Evolutionary conservation across 2,329 filamentous ascomycete species (phyloP).

Genomic region (Diaporthe longicolla): DNA sequence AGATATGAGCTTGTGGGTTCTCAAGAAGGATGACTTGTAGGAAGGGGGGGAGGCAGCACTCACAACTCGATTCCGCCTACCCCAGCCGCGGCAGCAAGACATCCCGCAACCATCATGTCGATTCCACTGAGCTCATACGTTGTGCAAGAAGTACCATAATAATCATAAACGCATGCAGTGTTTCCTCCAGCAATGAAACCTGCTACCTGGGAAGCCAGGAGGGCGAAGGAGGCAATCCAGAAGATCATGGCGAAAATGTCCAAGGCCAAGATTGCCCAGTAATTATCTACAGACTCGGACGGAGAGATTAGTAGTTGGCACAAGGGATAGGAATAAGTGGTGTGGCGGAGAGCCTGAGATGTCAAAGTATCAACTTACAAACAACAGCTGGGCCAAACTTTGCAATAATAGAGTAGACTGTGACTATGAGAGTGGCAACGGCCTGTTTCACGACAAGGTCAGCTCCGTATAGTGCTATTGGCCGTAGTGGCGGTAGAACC

Average conservation of each 20-base stretch:
- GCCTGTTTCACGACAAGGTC: constrained; percentile 47
- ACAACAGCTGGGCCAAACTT: constrained; percentile 49
- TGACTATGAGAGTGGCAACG: constrained; percentile 60
- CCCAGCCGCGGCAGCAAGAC: constrained; percentile 54
- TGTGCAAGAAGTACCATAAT: constrained; percentile 42
- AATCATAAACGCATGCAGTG: constrained; percentile 44
- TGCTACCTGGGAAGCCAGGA: constrained; percentile 56
- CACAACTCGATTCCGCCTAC: constrained; percentile 62
- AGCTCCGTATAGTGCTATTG: constrained; percentile 42
- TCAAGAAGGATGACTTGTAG: background rate
- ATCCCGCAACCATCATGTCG: constrained; percentile 44
- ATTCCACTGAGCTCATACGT: constrained; percentile 45
- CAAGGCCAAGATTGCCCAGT: constrained; percentile 65
- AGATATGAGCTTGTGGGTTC: background rate
- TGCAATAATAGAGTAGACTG: constrained; percentile 63
- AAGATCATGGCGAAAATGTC: constrained; percentile 67
- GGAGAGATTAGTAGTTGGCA: constrained; percentile 38
- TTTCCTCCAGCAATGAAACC: constrained; percentile 43
- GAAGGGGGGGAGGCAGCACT: constrained; percentile 44
- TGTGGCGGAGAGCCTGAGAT: background rate
- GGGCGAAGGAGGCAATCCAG: constrained; percentile 63
- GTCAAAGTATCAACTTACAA: constrained; percentile 46
- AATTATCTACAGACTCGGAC: constrained; percentile 58
- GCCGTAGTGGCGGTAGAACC: constrained; percentile 41
- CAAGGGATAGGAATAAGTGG: background rate